phyloP scores from a whole-genome alignment of 768 basidiomycete genomes.

The Lactarius sanguifluus region DNA sequence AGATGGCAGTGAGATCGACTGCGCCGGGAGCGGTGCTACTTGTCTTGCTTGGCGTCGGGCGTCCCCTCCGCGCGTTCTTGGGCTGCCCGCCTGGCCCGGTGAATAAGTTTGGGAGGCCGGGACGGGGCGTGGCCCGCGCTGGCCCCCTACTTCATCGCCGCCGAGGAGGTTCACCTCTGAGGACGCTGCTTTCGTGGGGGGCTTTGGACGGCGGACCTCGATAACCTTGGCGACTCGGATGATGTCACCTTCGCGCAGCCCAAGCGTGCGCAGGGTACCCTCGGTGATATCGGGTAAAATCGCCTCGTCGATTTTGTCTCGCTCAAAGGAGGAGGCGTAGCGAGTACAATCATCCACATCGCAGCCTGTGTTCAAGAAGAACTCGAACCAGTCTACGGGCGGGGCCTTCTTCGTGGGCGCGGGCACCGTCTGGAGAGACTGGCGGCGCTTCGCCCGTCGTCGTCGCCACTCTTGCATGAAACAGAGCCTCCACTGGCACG shows the following conservation, averaged over 20 bases:
- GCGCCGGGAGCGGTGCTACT: constrained; percentile 46
- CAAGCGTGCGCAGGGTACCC: constrained; percentile 83
- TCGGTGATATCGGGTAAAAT: constrained; percentile 89
- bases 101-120: constrained; percentile 75
- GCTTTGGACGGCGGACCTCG: constrained; percentile 52
- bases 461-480: constrained; percentile 38
- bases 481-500: constrained; percentile 44
- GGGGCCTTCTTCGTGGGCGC: constrained; percentile 52
- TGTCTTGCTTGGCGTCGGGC: constrained; percentile 66
- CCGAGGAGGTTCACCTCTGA: constrained; percentile 57
- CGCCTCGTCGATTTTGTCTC: constrained; percentile 91
- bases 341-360: constrained; percentile 97
- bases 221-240: constrained; percentile 91
- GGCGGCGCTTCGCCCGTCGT: constrained; percentile 54
- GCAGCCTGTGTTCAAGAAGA: constrained; percentile 95
- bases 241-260: constrained; percentile 94
- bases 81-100: constrained; percentile 76
- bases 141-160: constrained; percentile 60
- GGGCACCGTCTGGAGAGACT: constrained; percentile 23
- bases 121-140: constrained; percentile 69
- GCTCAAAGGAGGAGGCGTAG: constrained; percentile 86
- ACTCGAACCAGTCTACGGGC: constrained; percentile 94
- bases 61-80: constrained; percentile 75
- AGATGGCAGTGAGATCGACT: constrained; percentile 72
- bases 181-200: constrained; percentile 35